Conservation (phyloP, 352 stramenopile genomes). For the Globisporangium rhizosaccharum region DNA sequence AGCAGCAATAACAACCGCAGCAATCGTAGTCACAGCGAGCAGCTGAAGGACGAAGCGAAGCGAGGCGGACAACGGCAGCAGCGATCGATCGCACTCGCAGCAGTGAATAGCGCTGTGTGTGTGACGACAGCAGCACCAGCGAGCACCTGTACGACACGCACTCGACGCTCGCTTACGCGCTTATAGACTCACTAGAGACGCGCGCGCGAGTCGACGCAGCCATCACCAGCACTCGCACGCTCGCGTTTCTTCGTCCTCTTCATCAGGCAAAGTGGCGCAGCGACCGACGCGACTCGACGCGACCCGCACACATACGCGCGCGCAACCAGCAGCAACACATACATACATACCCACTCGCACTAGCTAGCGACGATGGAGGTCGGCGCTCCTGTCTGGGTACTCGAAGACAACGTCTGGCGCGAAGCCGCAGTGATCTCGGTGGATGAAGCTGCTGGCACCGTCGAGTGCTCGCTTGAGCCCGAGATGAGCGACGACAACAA, state of each 20-base stretch:
- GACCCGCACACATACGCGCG: too few relatives aligned
- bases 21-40: too few relatives aligned
- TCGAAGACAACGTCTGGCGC: slow-evolving; percentile 64
- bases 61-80: too few relatives aligned
- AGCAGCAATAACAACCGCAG: too few relatives aligned
- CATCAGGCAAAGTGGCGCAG: not conserved
- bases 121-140: too few relatives aligned
- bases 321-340: not conserved
- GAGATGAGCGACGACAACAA: slow-evolving; percentile 30
- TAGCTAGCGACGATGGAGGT: slow-evolving; percentile 43
- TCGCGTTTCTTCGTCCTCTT: slow-evolving; percentile 1
- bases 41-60: too few relatives aligned
- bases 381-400: slow-evolving; percentile 70
- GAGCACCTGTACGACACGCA: too few relatives aligned
- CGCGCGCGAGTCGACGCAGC: not conserved
- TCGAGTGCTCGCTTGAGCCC: slow-evolving; percentile 54
- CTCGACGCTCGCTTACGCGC: too few relatives aligned
- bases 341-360: not conserved
- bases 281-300: not conserved
- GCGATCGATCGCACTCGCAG: too few relatives aligned
- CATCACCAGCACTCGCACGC: not conserved
- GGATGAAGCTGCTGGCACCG: slow-evolving; percentile 28
- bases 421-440: slow-evolving; percentile 54
- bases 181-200: too few relatives aligned
- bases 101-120: too few relatives aligned